These are phyloP conservation scores for Exophiala xenobiotica DNA, from an alignment of 2,329 filamentous ascomycete species.

Conservation along the genomic window DNA sequence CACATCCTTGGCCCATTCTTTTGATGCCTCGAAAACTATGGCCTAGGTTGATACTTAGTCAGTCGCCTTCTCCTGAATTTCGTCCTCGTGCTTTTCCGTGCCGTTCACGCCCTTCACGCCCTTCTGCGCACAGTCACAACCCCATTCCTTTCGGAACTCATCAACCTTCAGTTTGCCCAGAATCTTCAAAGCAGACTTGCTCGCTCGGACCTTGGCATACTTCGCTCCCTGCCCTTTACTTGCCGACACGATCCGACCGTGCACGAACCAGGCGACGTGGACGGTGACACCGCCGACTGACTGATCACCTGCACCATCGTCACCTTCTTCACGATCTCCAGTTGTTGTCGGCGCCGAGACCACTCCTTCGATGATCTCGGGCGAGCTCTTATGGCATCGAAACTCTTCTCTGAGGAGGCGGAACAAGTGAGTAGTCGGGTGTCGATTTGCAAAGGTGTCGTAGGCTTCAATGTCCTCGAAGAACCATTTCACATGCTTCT, in stretches of 20 bases:
- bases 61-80: too few species aligned
- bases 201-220: constrained; percentile 67
- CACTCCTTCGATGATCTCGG: constrained; percentile 37
- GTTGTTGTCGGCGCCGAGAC: constrained; percentile 1
- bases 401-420: constrained; percentile 64
- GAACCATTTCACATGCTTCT: constrained; percentile 69
- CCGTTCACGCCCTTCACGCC: not conserved
- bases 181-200: constrained; percentile 39
- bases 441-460: constrained; percentile 80
- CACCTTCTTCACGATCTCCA: constrained; percentile 41
- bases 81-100: too few species aligned
- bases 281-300: constrained; percentile 51
- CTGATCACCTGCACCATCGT: constrained; percentile 40
- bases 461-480: constrained; percentile 86
- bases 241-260: constrained; percentile 65
- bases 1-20: too few species aligned
- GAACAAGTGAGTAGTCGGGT: constrained; percentile 74
- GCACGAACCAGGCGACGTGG: constrained; percentile 62
- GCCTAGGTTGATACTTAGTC: too few species aligned
- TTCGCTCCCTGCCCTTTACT: constrained; percentile 62
- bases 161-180: constrained; percentile 52
- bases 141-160: constrained; percentile 63
- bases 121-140: constrained; percentile 28
- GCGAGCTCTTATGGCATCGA: constrained; percentile 60
- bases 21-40: too few species aligned